Base-by-base conservation (phyloP, 768 basidiomycete genomes). In the Mycena vulgaris region DNA sequence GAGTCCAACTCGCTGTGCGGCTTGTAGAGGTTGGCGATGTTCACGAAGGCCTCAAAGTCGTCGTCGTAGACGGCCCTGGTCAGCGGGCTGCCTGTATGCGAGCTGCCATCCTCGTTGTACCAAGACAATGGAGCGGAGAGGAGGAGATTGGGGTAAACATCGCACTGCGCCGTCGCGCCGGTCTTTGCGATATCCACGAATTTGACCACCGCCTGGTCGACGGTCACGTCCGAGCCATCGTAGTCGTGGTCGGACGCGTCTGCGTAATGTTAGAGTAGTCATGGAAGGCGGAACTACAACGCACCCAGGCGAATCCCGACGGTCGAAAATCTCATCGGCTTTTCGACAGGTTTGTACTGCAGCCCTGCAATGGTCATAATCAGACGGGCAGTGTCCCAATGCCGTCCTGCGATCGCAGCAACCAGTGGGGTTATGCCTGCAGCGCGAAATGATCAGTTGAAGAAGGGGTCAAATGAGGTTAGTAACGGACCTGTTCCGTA, bases 331-430 rank as follows among this genome's bases (percentile, higher is more conserved):
- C 39, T 39, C 39, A 16, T 16, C 19, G 81, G 68, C 3, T 80
- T 70, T 13, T 85, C 80, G 0, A 81, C 76, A 5, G 82, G 77
- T 23, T 84, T 80, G 68, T 88, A 88, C 74, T 92, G 90, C 19
- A 89, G 85, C 0, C 78, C 78, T 9, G 88, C 85, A 69, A 90
- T 89, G 0, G 87, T 85, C 31, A 90, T 74, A 25, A 92, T 83
- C 6, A 90, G 78, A n/a, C 83, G 85, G 2, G 88, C 89, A 0
- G 89, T 88, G 7, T 83, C 80, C 89, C 89, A 92, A n/a, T 82
- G 84, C 6, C 87, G 82, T 14, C 83, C 84, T 28, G 76, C 77
- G 21, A 89, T 69, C 0, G 89, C 89, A 21, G 87, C 84, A 58
- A 79, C 84, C 14, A 89, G 79, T 0, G 89, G 87, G 1, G 86